Base-by-base conservation (phyloP, 305 asterid species). In the Solanum hybrid region DNA sequence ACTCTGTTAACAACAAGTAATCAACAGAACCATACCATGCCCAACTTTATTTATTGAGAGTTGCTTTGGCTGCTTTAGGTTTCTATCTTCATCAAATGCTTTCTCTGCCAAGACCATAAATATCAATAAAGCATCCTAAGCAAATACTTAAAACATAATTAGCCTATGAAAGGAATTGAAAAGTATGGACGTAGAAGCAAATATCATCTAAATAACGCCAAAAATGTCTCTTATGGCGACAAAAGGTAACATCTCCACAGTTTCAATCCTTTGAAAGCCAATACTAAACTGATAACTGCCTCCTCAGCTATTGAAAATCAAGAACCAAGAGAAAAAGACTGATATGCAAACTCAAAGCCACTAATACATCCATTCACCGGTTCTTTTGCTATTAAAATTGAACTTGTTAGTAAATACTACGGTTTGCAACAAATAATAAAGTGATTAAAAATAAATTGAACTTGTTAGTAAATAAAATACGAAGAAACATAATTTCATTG, bases 31-130 rank as follows among this genome's bases (percentile, higher is more conserved):
- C 90, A 89, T 95, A 97, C 99, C 99, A 89, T 97, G 98, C 27
- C 99, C 99, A 90, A 96, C 99, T 97, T 97, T 97, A 91, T 96
- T 96, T 64, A 96, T 96, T 19, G 99, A 96, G 87, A 97, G 94
- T 86, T 95, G 88, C 92, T 97, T 96, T 71, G 98, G 94, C 92
- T 97, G 98, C 94, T 95, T 97, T 93, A 97, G 90, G 92, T 93
- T 93, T 45, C 98, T 99, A 78, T 95, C 92, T 78, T 93, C 96
- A 89, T 94, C 99, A 93, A 95, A 97, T 87, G 99, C 99, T 90
- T 95, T 97, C 92, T 97, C 99, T 97, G 98, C 84, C 86, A 91
- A 87, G 90, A 78, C 35, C 78, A 86, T 40, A 89, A 51, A 85
- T 22, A 51, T 86, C 87, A 84, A 51, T 38, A 80, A 80, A 80